These are phyloP conservation scores for Thymus quinquecostatus DNA, from an alignment of 257 asterid species.

Conservation along the genomic window DNA sequence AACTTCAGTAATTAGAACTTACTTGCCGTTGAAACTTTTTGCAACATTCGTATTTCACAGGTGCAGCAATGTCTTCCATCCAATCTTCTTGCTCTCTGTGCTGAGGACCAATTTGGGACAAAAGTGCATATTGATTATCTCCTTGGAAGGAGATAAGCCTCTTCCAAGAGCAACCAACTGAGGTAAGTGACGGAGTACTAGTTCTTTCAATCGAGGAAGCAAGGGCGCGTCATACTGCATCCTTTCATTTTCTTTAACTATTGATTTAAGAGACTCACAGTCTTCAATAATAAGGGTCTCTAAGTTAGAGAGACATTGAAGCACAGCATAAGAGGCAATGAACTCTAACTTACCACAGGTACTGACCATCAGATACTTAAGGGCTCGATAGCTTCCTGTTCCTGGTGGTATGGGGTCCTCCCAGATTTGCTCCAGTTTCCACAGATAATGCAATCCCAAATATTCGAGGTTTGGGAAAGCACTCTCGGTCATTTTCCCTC, in stretches of 20 bases:
- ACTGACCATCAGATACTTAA: constrained; percentile 9
- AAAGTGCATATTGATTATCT: not conserved
- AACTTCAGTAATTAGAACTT: not conserved
- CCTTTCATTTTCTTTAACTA: not conserved
- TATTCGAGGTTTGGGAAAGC: constrained; percentile 28
- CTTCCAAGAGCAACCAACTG: constrained; percentile 16
- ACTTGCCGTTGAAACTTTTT: not conserved
- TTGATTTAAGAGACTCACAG: constrained; percentile 23
- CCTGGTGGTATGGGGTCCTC: not conserved
- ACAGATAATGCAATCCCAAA: constrained; percentile 32
- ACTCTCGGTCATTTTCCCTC: not conserved
- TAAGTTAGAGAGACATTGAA: constrained; percentile 17
- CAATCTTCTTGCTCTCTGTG: not conserved
- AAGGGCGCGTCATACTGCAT: not conserved
- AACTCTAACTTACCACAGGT: constrained; percentile 11
- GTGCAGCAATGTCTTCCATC: not conserved
- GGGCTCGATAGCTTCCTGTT: constrained; percentile 20
- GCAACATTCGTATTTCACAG: too few relatives aligned
- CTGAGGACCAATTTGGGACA: constrained; percentile 12
- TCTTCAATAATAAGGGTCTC: constrained; percentile 33
- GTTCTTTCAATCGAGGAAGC: constrained; percentile 22
- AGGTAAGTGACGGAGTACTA: constrained; percentile 29
- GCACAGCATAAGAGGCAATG: not conserved
- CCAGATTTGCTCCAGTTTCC: constrained; percentile 28
- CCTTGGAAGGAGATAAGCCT: not conserved